A percentile compares a stretch with the other conserved stretches of the same genome.
phyloP scores from a whole-genome alignment of 176 grass and related monocot genomes.

The Ananas comosus region DNA sequence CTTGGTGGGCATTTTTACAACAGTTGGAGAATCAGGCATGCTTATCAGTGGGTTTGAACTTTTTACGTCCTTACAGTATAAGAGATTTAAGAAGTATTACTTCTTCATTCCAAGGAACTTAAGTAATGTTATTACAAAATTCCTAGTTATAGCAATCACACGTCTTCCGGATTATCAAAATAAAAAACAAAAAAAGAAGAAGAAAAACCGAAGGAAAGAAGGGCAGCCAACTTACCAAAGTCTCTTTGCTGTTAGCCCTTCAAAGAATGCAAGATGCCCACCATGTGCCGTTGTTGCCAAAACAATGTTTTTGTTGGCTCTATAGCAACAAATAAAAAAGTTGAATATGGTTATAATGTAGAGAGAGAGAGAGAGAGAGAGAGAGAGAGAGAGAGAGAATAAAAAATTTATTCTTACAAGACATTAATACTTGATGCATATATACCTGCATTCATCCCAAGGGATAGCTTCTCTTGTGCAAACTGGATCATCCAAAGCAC shows the following conservation, averaged over 20 bases:
- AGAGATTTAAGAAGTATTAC: too few relatives aligned
- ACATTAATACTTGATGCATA: background rate
- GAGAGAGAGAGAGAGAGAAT: too few relatives aligned
- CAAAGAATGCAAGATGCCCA: constrained; percentile 89
- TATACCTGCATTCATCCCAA: constrained; percentile 94
- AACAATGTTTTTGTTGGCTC: constrained; percentile 88
- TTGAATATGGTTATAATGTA: constrained; percentile 5
- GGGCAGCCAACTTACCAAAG: constrained; percentile 44
- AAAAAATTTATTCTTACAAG: background rate
- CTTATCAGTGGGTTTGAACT: too few relatives aligned
- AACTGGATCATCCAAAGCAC: constrained; percentile 89
- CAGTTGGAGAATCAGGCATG: too few relatives aligned
- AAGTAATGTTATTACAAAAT: background rate
- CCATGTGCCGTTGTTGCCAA: constrained; percentile 87
- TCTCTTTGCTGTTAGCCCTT: constrained; percentile 67
- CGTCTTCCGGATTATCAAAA: background rate
- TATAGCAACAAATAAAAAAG: constrained; percentile 34
- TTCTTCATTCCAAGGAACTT: too few relatives aligned
- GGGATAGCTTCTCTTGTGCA: constrained; percentile 96
- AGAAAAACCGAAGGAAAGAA: constrained; percentile 6
- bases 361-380: too few relatives aligned
- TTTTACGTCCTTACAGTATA: too few relatives aligned
- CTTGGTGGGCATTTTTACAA: too few relatives aligned
- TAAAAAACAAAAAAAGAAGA: too few relatives aligned
- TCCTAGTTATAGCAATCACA: background rate